Evolutionary conservation across 1,284 basidiomycete genomes (phyloP).

Genomic region (Tausonia pullulans): DNA sequence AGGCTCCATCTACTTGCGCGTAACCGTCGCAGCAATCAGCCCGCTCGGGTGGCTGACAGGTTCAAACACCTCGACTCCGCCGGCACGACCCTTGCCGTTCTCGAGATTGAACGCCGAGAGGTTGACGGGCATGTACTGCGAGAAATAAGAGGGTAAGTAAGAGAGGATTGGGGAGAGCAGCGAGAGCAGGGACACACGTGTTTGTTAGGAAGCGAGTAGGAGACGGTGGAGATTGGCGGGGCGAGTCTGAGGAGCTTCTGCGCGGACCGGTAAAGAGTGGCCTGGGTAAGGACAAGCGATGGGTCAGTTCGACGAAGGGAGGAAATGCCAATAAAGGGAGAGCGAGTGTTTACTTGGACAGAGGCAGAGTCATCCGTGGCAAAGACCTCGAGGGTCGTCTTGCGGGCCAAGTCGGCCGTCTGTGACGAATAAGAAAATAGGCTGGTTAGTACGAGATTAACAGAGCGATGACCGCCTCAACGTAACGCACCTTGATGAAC

Average conservation of each 20-base stretch:
- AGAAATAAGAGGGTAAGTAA: not conserved
- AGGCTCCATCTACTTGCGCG: conserved; percentile 26
- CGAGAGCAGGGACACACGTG: conserved; percentile 42
- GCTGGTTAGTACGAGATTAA: conserved; percentile 21
- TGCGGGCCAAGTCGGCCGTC: conserved; percentile 47
- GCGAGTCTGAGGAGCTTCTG: conserved; percentile 60
- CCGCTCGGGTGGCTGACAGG: conserved; percentile 59
- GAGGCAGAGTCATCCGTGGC: conserved; percentile 78
- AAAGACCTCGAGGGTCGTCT: conserved; percentile 67
- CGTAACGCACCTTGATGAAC: conserved; percentile 39
- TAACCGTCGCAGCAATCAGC: conserved; percentile 38
- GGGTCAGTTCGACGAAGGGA: conserved; percentile 10
- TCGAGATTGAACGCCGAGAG: conserved; percentile 32
- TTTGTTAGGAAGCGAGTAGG: conserved; percentile 81
- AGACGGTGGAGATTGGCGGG: conserved; percentile 48
- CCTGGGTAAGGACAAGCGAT: conserved; percentile 38
- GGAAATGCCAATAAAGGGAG: not conserved
- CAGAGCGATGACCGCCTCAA: conserved; percentile 15
- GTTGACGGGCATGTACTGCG: conserved; percentile 28
- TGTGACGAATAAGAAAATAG: conserved; percentile 21
- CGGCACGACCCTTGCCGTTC: conserved; percentile 44
- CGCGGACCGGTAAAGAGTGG: conserved; percentile 83
- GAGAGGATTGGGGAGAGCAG: not conserved
- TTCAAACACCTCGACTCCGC: conserved; percentile 67
- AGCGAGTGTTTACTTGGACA: conserved; percentile 55